Percentiles rank a stretch among this genome's conserved stretches.
These are phyloP conservation scores for Backusella morwellensis DNA, from an alignment of 192 early-diverging fungal genomes.

Conservation along the genomic window DNA sequence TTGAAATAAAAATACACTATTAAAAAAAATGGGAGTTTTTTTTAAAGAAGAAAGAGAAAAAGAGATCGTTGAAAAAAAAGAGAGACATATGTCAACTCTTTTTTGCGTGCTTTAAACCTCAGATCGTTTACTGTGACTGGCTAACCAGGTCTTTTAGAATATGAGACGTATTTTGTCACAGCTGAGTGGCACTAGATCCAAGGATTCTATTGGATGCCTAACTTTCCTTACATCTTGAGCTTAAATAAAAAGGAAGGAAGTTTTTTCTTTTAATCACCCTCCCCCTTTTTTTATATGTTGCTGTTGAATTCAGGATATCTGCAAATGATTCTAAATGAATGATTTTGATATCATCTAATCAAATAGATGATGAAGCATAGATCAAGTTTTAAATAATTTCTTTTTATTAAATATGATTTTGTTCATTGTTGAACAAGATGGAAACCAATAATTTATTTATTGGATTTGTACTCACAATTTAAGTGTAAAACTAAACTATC, in stretches of 20 bases:
- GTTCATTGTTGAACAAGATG: slow-evolving; percentile 2
- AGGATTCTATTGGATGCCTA: neutral
- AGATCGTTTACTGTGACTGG: neutral
- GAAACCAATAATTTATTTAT: neutral
- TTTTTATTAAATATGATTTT: neutral
- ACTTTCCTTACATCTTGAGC: neutral
- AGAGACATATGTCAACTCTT: slow-evolving; percentile 1
- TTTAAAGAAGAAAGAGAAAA: neutral
- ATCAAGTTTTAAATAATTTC: neutral
- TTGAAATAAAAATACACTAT: slow-evolving; percentile 4
- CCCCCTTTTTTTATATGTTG: too few species aligned
- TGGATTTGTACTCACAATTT: neutral
- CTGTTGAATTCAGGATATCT: too few species aligned
- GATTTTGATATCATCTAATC: neutral
- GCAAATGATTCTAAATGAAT: neutral
- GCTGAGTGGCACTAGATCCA: neutral
- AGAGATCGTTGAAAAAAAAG: neutral
- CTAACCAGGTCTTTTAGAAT: neutral
- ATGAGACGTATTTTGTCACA: slow-evolving; percentile 14
- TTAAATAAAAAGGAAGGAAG: neutral
- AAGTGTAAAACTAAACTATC: neutral
- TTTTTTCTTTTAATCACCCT: too few species aligned
- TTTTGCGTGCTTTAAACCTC: neutral
- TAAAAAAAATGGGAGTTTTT: slow-evolving; percentile 2
- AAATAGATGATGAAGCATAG: neutral